phyloP scores from a whole-genome alignment of 192 early-diverging fungal genomes.

The Geranomyces variabilis region DNA sequence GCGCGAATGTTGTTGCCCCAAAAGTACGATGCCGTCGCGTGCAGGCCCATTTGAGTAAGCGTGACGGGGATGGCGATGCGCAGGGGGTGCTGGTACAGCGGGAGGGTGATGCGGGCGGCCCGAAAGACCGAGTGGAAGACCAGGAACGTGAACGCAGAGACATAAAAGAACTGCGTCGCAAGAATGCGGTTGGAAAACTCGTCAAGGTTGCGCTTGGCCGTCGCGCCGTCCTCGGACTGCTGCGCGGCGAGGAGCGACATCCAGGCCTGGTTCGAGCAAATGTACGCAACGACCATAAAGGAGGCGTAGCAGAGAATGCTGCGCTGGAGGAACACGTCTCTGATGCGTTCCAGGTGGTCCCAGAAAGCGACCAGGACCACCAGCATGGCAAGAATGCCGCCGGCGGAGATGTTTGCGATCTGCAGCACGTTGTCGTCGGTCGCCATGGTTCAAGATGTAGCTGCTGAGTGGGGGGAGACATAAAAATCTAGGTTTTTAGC shows the following conservation, averaged over 20 bases:
- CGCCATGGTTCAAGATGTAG: too few species aligned
- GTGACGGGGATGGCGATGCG: background rate
- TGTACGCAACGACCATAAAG: background rate
- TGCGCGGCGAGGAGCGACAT: background rate
- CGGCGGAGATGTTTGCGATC: background rate
- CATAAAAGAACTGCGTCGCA: constrained; percentile 3
- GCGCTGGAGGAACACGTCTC: background rate
- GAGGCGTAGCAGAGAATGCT: background rate
- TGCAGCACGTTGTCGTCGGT: background rate
- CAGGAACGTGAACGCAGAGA: background rate
- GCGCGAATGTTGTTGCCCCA: constrained; percentile 12
- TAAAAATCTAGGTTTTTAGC: too few species aligned
- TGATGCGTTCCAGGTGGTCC: background rate
- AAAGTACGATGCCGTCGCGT: constrained; percentile 9
- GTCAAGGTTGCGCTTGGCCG: too few species aligned
- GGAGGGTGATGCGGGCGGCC: background rate
- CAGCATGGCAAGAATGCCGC: background rate
- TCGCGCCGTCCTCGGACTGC: too few species aligned
- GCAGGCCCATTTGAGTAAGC: constrained; percentile 13
- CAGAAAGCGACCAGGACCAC: background rate
- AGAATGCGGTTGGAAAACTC: constrained; percentile 15
- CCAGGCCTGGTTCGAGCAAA: background rate
- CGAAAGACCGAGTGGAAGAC: constrained; percentile 12
- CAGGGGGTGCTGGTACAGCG: background rate
- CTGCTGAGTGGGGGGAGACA: too few species aligned